Percentiles rank a stretch among this genome's conserved stretches.
Conservation (phyloP, 1,284 basidiomycete species). For the Pterulicium gracile region DNA sequence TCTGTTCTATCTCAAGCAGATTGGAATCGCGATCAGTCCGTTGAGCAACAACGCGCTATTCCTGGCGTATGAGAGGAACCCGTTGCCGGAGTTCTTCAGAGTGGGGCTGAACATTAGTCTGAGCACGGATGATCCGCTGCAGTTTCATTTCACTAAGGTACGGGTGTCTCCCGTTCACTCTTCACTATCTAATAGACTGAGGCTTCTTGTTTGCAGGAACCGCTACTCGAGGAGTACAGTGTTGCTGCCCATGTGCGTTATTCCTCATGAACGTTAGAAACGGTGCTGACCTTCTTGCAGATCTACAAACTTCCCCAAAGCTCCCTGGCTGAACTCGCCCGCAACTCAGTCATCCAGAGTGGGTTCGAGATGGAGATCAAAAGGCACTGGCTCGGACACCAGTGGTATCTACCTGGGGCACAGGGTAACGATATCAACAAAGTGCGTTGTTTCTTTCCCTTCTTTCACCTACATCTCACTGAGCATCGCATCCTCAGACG, state of each 20-base stretch:
- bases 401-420: conserved; percentile 85
- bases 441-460: conserved; percentile 27
- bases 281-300: conserved; percentile 27
- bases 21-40: conserved; percentile 97
- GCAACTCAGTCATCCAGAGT: conserved; percentile 93
- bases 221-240: conserved; percentile 93
- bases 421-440: conserved; percentile 90
- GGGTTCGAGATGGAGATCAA: conserved; percentile 99
- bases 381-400: conserved; percentile 88
- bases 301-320: conserved; percentile 88
- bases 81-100: conserved; percentile 95
- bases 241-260: conserved; percentile 81
- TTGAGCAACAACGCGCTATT: conserved; percentile 97
- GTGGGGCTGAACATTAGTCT: conserved; percentile 94
- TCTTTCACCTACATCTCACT: conserved; percentile 11
- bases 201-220: conserved; percentile 48
- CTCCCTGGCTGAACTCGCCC: conserved; percentile 81
- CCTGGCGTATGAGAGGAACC: conserved; percentile 94
- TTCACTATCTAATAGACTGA: not conserved
- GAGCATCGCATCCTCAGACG: conserved; percentile 41
- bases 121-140: conserved; percentile 91
- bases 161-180: conserved; percentile 7
- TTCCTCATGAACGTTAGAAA: too few relatives aligned
- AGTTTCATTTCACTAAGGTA: conserved; percentile 96
- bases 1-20: conserved; percentile 94